Evolutionary conservation across 192 early-diverging fungal species (phyloP).

Genomic region (Coemansia sp.): DNA sequence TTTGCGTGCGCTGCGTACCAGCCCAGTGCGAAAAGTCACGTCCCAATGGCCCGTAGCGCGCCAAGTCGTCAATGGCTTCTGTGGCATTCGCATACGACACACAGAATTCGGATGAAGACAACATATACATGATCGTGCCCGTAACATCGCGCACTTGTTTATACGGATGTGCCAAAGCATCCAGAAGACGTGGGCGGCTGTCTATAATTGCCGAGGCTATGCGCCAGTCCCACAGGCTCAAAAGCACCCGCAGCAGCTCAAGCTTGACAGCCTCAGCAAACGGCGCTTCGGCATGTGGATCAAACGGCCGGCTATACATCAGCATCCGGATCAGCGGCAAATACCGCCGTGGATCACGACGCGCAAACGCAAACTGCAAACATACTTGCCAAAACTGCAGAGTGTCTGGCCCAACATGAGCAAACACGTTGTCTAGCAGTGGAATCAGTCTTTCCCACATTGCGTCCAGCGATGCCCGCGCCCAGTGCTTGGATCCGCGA

Average conservation of each 20-base stretch:
- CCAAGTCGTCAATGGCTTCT: constrained; percentile 39
- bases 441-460: constrained; percentile 76
- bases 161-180: constrained; percentile 75
- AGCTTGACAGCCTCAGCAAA: constrained; percentile 84
- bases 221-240: constrained; percentile 72
- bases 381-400: constrained; percentile 72
- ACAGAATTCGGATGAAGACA: constrained; percentile 61
- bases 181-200: constrained; percentile 31
- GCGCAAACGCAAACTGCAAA: constrained; percentile 59
- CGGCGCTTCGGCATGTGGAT: constrained; percentile 75
- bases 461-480: constrained; percentile 25
- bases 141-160: constrained; percentile 83
- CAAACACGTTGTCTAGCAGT: constrained; percentile 60
- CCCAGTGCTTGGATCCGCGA: constrained; percentile 89
- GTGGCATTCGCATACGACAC: constrained; percentile 57
- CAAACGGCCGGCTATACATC: constrained; percentile 59
- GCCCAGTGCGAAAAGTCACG: constrained; percentile 50
- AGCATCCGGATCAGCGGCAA: constrained; percentile 70
- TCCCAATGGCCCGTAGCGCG: constrained; percentile 41
- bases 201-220: constrained; percentile 48
- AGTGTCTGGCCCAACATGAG: constrained; percentile 69
- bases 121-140: constrained; percentile 68
- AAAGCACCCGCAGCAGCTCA: constrained; percentile 59
- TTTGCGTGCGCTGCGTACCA: constrained; percentile 31
- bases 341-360: constrained; percentile 80